phyloP scores from a whole-genome alignment of 768 basidiomycete species.

The Lactarius psammicola region DNA sequence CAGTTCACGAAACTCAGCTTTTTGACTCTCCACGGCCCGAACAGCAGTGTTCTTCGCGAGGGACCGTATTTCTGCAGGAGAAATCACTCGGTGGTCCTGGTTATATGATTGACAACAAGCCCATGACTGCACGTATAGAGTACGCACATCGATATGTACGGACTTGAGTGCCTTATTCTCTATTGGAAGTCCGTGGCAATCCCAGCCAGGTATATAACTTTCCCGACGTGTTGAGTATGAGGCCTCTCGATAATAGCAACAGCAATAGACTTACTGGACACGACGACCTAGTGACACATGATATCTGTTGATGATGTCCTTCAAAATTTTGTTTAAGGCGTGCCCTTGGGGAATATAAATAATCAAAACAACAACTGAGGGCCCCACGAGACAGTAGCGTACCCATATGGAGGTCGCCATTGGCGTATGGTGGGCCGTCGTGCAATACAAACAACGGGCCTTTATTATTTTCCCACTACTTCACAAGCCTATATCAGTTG shows the following conservation, averaged over 20 bases:
- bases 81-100: slow-evolving; percentile 57
- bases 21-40: slow-evolving; percentile 73
- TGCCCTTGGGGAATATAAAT: slow-evolving; percentile 57
- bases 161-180: slow-evolving; percentile 89
- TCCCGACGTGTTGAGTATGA: slow-evolving; percentile 7
- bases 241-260: background rate
- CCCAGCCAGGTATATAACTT: slow-evolving; percentile 96
- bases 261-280: slow-evolving; percentile 65
- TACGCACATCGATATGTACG: slow-evolving; percentile 53
- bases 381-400: slow-evolving; percentile 22
- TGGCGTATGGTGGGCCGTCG: slow-evolving; percentile 97
- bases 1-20: slow-evolving; percentile 72
- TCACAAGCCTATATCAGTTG: slow-evolving; percentile 7
- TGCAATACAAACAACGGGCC: slow-evolving; percentile 82
- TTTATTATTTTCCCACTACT: slow-evolving; percentile 61
- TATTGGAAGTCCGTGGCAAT: slow-evolving; percentile 96
- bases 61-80: slow-evolving; percentile 59
- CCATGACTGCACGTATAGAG: slow-evolving; percentile 6
- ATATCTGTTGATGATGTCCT: slow-evolving; percentile 93
- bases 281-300: slow-evolving; percentile 72
- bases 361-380: background rate
- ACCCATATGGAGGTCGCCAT: slow-evolving; percentile 96
- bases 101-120: slow-evolving; percentile 1
- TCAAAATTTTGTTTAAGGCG: slow-evolving; percentile 92
- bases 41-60: slow-evolving; percentile 72